phyloP scores from a whole-genome alignment of 176 grass and related monocot genomes.

The Typha latifolia region DNA sequence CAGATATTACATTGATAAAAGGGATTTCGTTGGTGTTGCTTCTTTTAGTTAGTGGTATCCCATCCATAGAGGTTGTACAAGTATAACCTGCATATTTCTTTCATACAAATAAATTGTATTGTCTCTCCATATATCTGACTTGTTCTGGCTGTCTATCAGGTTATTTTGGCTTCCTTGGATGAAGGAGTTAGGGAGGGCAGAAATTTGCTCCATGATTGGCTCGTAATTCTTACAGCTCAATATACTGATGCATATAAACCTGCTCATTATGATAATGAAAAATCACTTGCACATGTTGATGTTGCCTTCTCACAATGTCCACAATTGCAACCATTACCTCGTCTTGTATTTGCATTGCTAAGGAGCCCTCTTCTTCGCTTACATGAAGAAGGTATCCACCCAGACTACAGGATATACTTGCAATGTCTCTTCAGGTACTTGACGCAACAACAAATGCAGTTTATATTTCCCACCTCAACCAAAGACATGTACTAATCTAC shows the following conservation, averaged over 20 bases:
- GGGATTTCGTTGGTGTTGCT: too few relatives aligned
- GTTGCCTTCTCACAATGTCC: slow-evolving; percentile 77
- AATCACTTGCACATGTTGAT: slow-evolving; percentile 46
- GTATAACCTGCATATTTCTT: too few relatives aligned
- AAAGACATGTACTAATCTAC: background rate
- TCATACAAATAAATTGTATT: too few relatives aligned
- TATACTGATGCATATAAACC: slow-evolving; percentile 48
- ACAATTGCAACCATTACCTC: slow-evolving; percentile 68
- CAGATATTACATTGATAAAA: too few relatives aligned
- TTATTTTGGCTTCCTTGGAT: slow-evolving; percentile 78
- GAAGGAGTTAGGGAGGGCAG: slow-evolving; percentile 87
- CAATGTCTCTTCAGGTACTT: slow-evolving; percentile 96
- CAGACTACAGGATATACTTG: slow-evolving; percentile 94
- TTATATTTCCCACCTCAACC: background rate
- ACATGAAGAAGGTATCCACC: slow-evolving; percentile 95
- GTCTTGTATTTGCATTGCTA: slow-evolving; percentile 77
- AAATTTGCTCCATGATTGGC: slow-evolving; percentile 73
- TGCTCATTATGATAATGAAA: slow-evolving; percentile 23
- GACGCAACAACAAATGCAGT: slow-evolving; percentile 10
- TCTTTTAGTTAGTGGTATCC: too few relatives aligned
- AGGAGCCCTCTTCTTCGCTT: slow-evolving; percentile 82
- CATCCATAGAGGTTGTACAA: too few relatives aligned
- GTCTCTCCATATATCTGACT: slow-evolving; percentile 6
- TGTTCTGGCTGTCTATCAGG: slow-evolving; percentile 34
- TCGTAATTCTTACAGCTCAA: slow-evolving; percentile 68